A percentile compares a stretch with the other conserved stretches of the same genome.
These are phyloP conservation scores for Euphrasia confusa DNA, from an alignment of 257 asterid species.

Conservation along the genomic window DNA sequence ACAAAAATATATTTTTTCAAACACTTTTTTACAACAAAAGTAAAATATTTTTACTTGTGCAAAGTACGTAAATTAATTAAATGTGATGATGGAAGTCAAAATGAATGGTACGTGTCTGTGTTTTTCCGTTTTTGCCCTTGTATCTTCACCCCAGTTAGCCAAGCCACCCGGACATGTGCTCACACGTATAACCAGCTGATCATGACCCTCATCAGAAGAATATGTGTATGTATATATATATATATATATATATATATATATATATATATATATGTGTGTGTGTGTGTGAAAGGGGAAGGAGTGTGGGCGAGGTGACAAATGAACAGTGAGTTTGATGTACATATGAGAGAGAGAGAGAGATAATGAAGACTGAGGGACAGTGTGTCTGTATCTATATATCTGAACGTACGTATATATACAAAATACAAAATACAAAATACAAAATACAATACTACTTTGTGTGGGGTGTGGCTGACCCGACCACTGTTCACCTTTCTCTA, in stretches of 20 bases:
- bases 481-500: conserved; percentile 63
- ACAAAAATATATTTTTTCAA: too few species aligned
- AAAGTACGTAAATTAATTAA: too few species aligned
- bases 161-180: neutral
- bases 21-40: too few species aligned
- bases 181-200: neutral
- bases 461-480: conserved; percentile 34
- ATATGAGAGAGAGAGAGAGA: conserved; percentile 1
- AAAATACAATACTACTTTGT: too few species aligned
- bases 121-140: neutral
- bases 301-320: neutral
- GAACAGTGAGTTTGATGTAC: conserved; percentile 7
- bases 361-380: neutral
- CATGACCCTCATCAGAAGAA: too few species aligned
- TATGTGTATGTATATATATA: too few species aligned
- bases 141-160: neutral
- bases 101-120: too few species aligned
- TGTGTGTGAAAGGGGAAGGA: neutral
- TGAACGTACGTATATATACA: neutral
- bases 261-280: too few species aligned
- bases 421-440: neutral
- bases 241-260: too few species aligned
- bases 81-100: too few species aligned
- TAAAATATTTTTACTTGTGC: too few species aligned
- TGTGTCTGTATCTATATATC: neutral